Evolutionary conservation across 2,329 filamentous ascomycete species (phyloP), one percentile per base, ranked within the genome.

Genomic region (Blastomyces gilchristii): DNA sequence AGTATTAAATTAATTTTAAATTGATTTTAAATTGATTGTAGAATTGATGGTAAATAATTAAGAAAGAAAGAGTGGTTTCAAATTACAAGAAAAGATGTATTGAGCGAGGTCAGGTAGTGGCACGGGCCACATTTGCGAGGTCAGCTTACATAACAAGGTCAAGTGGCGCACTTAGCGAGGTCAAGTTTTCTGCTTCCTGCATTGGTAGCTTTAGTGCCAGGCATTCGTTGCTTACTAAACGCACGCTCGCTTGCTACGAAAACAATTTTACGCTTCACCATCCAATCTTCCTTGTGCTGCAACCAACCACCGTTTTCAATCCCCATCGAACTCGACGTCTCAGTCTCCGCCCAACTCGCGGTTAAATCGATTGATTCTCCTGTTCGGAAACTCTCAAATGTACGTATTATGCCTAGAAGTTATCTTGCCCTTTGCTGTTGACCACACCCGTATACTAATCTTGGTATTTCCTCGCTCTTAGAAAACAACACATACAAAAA

Each of bases 361-460:
- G 93, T 97, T 96, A 96, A 97, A 96, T 88, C 87, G 93, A 97
- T 97, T 97, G 93, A 91, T 78, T 81, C 80, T 82, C 80, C 71
- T 78, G 79, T 81, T 82, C 79, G 71, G 67, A 68, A 70, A 66
- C 70, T 39, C 52, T 14, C 57, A 56, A 52, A 50, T 58, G 64
- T 65, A 50, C 22, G 63, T 60, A 43, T 59, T 62, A 43, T 41
- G 14, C 9, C 56, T 22, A 11, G n/a, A 45, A 31, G 43, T 14
- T 31, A 18, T 18, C n/a, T 11, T 31, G 22, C 47, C 7, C 39
- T 31, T 39, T 22, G 22, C 25, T 39, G 3, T 49, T 58, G 50
- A 11, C 5, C 31, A 16, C n/a, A 65, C 14, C 8, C 14, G 16
- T 41, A 1, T n/a, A 52, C 60, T 62, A 59, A 64, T 28, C 53